A percentile compares a stretch with the other conserved stretches of the same genome.
phyloP scores from a whole-genome alignment of 306 rosid species.

The Cucurbita ficifolia region DNA sequence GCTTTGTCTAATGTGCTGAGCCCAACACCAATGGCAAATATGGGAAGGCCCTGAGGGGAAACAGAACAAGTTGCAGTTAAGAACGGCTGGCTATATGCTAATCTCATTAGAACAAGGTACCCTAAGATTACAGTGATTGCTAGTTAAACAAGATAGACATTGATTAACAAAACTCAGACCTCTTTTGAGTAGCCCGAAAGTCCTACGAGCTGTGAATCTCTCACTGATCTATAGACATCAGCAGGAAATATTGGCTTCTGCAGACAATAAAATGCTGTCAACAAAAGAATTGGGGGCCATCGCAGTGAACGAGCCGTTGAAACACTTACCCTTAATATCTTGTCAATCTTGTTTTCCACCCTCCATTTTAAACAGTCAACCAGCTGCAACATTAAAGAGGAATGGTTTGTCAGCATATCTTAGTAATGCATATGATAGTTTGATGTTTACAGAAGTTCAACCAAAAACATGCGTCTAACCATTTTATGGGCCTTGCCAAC shows the following conservation, averaged over 20 bases:
- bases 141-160: not conserved
- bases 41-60: conserved; percentile 65
- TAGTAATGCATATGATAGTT: not conserved
- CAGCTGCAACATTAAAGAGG: conserved; percentile 38
- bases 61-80: conserved; percentile 9
- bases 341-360: conserved; percentile 78
- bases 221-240: conserved; percentile 59
- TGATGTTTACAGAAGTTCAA: not conserved
- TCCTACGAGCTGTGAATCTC: conserved; percentile 88
- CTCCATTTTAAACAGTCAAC: conserved; percentile 82
- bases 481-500: conserved; percentile 72
- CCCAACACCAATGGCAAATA: conserved; percentile 76
- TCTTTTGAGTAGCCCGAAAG: conserved; percentile 83
- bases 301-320: not conserved
- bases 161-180: conserved; percentile 25
- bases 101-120: not conserved
- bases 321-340: conserved; percentile 53
- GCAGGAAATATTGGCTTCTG: conserved; percentile 83
- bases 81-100: not conserved
- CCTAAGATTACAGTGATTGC: not conserved
- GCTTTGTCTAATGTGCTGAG: conserved; percentile 85
- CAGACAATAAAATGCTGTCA: conserved; percentile 10
- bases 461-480: conserved; percentile 29
- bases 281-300: not conserved
- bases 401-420: not conserved